Conservation (phyloP, 805 yeast genomes). For the Cyberlindnera euphorbiiphila region DNA sequence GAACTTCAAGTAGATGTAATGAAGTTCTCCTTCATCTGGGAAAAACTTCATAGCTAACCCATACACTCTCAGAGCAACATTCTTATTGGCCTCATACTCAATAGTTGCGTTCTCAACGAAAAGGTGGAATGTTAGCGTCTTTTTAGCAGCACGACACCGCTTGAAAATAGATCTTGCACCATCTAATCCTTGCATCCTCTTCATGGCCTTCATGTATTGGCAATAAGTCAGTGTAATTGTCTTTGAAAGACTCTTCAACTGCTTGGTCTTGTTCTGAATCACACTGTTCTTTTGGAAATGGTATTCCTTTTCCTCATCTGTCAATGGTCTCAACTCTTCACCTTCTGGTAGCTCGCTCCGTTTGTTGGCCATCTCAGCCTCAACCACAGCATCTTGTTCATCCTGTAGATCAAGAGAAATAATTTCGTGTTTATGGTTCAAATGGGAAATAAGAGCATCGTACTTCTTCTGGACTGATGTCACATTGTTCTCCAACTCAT, state of each 20-base stretch:
- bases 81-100: constrained; percentile 60
- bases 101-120: constrained; percentile 78
- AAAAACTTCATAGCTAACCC: constrained; percentile 70
- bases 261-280: constrained; percentile 9
- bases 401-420: constrained; percentile 14
- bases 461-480: constrained; percentile 49
- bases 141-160: constrained; percentile 55
- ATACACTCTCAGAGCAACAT: constrained; percentile 68
- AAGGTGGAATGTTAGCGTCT: constrained; percentile 62
- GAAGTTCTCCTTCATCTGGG: constrained; percentile 53
- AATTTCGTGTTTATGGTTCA: constrained; percentile 2
- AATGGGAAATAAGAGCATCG: constrained; percentile 42
- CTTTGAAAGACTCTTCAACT: constrained; percentile 23
- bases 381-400: constrained; percentile 5
- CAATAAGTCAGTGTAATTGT: constrained; percentile 64
- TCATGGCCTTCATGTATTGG: constrained; percentile 65
- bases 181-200: constrained; percentile 61
- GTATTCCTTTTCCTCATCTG: constrained; percentile 11
- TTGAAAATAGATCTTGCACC: constrained; percentile 74
- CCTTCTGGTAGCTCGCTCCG: constrained; percentile 10
- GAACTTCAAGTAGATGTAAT: constrained; percentile 68
- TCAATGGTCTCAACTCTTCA: constrained; percentile 10
- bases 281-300: constrained; percentile 15
- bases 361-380: constrained; percentile 12
- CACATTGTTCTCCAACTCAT: constrained; percentile 54